These are phyloP conservation scores for Vishniacozyma victoriae DNA, from an alignment of 768 basidiomycete species.

Conservation along the genomic window DNA sequence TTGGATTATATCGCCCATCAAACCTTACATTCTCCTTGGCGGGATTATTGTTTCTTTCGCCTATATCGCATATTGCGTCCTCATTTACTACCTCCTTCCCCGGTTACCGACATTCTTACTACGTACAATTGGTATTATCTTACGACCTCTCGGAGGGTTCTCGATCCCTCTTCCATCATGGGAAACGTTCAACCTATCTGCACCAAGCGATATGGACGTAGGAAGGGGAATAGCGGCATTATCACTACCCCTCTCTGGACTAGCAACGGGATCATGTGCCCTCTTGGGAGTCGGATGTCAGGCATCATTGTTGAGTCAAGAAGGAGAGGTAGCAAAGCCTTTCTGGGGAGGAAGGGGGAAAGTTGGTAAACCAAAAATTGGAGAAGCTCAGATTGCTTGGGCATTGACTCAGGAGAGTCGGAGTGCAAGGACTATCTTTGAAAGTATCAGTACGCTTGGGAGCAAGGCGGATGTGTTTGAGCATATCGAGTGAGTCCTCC, in stretches of 20 bases:
- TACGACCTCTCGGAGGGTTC: background rate
- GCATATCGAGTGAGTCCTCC: constrained; percentile 25
- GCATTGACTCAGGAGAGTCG: constrained; percentile 24
- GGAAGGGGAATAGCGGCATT: background rate
- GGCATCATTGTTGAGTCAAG: background rate
- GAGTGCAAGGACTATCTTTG: constrained; percentile 32
- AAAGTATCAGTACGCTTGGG: constrained; percentile 25
- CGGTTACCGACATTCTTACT: background rate
- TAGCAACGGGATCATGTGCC: background rate
- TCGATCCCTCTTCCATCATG: background rate
- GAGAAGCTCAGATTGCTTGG: constrained; percentile 14
- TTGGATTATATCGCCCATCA: background rate
- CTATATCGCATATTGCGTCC: background rate
- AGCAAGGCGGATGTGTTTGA: constrained; percentile 22
- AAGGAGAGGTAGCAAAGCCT: background rate
- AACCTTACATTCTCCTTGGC: background rate
- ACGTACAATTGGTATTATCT: background rate
- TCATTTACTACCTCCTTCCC: background rate
- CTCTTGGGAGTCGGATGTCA: background rate
- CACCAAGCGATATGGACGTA: background rate
- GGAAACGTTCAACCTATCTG: background rate
- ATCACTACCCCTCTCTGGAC: background rate
- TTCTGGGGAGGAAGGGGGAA: background rate
- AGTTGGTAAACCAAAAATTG: background rate
- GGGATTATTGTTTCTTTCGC: background rate